phyloP scores from a whole-genome alignment of 2,329 filamentous ascomycete genomes.

The Fusarium scirpi region DNA sequence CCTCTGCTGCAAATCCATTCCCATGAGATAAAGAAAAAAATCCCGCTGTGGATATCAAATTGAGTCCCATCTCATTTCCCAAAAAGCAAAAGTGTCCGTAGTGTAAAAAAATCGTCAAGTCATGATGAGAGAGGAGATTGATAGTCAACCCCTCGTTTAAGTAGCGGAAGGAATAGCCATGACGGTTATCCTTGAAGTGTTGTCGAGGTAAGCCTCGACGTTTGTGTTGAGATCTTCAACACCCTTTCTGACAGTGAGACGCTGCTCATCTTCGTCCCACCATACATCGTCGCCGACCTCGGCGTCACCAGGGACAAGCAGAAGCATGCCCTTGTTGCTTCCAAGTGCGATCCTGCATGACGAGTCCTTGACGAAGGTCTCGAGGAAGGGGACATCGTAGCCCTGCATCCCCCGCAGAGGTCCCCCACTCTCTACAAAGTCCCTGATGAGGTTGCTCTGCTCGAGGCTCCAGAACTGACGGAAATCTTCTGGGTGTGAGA shows the following conservation, averaged over 20 bases:
- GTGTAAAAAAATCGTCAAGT: constrained; percentile 25
- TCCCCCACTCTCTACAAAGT: constrained; percentile 48
- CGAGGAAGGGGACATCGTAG: constrained; percentile 46
- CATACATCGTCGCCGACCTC: constrained; percentile 47
- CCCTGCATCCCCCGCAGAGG: constrained; percentile 42
- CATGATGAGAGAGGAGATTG: not conserved
- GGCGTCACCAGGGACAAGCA: constrained; percentile 47
- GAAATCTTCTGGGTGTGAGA: constrained; percentile 50
- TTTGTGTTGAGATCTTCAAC: constrained; percentile 30
- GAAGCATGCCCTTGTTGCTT: constrained; percentile 43
- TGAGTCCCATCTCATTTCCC: constrained; percentile 12
- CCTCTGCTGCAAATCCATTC: constrained; percentile 13
- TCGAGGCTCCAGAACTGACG: constrained; percentile 53
- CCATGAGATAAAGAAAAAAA: constrained; percentile 12
- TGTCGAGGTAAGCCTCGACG: constrained; percentile 41
- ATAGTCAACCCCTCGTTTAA: constrained; percentile 8
- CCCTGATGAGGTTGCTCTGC: constrained; percentile 50
- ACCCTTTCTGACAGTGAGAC: constrained; percentile 39
- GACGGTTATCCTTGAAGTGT: constrained; percentile 38
- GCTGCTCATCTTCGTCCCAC: constrained; percentile 38
- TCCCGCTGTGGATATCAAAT: constrained; percentile 35
- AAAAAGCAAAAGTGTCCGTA: constrained; percentile 11
- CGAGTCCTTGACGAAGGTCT: constrained; percentile 44
- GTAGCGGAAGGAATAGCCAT: constrained; percentile 44
- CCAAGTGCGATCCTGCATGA: constrained; percentile 46